Base-by-base conservation (phyloP, 179 eudicot species). In the Beta lomatogona region DNA sequence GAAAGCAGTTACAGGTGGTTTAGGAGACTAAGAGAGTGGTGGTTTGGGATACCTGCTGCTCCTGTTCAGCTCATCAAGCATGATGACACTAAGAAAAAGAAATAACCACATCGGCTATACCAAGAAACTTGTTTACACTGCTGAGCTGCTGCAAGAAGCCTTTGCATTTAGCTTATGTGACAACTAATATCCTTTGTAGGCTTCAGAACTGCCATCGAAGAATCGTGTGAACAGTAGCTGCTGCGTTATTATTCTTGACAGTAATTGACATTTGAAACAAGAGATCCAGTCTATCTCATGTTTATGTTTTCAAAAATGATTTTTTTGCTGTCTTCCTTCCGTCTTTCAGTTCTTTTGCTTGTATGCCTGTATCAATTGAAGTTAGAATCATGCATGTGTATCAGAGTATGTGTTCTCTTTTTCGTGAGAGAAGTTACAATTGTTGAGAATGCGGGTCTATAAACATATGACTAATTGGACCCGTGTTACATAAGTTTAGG, bases 1-100 rank as follows among this genome's bases (percentile, higher is more conserved):
- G 91, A 81, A 52, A 91, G 88, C 76, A 91, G 86, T 22, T 89
- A 90, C 75, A 86, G 87, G 84, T 86, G 89, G 89, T 48, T 86
- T 79, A 90, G 98, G 83, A 89, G 98, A 78, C 66, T 87, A 8
- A 87, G 90, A 77, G 98, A 94, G 77, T 94, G 98, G 98, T 94
- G 98, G 98, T 83, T 87, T 77, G 83, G 96, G 76, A 92, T 94
- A 61, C 98, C 97, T 6, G 98, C 97, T 77, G 97, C 98, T 80
- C 98, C 98, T 58, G 93, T 94, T 79, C 92, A 85, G 81, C 91
- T 94, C 53, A 82, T 89, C 75, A 90, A 84, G 86, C 76, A 88
- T 25, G 94, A 94, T 46, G 91, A 91, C 86, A 80, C 48, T 77
- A 91, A 91, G 82, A 94, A 94, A 84, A 91, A 85, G 77, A 93